Percentiles rank a stretch among this genome's conserved stretches.
These are phyloP conservation scores for Xylariaceae sp. DNA, from an alignment of 2,329 filamentous ascomycete genomes.

Conservation along the genomic window DNA sequence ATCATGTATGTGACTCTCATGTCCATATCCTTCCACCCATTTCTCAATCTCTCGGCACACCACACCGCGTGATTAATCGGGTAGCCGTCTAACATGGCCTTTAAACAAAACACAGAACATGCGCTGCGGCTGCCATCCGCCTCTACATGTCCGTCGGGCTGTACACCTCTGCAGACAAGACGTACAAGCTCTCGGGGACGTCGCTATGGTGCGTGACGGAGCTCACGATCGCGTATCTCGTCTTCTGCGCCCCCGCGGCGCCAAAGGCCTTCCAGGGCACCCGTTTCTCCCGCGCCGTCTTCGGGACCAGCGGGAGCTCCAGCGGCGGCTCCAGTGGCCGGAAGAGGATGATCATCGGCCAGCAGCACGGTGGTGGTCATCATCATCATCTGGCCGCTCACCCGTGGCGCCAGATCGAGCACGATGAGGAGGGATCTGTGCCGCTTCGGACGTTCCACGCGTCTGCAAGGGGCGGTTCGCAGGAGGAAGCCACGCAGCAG, in stretches of 20 bases:
- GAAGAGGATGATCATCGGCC: too few species aligned
- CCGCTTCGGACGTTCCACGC: too few species aligned
- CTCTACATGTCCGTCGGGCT: neutral
- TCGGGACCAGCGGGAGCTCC: neutral
- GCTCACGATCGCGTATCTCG: constrained; percentile 2
- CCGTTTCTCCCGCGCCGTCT: neutral
- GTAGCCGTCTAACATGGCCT: constrained; percentile 1
- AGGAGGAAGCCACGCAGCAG: too few species aligned
- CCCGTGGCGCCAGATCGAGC: too few species aligned
- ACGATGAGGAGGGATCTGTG: too few species aligned
- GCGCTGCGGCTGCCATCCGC: neutral
- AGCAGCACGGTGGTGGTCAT: too few species aligned
- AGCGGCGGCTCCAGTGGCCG: too few species aligned
- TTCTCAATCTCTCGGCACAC: neutral
- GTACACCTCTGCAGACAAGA: neutral
- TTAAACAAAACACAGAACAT: neutral
- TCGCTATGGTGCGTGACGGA: constrained; percentile 5
- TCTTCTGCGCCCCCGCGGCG: constrained; percentile 1
- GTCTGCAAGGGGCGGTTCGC: too few species aligned
- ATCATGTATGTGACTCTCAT: constrained; percentile 6
- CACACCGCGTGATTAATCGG: neutral
- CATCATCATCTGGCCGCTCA: too few species aligned
- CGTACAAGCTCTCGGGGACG: neutral
- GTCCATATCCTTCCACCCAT: neutral
- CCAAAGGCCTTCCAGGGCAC: constrained; percentile 1